Evolutionary conservation across 2,329 filamentous ascomycete species (phyloP), one percentile per base, ranked within the genome.

Genomic region (Penicillium sp.): DNA sequence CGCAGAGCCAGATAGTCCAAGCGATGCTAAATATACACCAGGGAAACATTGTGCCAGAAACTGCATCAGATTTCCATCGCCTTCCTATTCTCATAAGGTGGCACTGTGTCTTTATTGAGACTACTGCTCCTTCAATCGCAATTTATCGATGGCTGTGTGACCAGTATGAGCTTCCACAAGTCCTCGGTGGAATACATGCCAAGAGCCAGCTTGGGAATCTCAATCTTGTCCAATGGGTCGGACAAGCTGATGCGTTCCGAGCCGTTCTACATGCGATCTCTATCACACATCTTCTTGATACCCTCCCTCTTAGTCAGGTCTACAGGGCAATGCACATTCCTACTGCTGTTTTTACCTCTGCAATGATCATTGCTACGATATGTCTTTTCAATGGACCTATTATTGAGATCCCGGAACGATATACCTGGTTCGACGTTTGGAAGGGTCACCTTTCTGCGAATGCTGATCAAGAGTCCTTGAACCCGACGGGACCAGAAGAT

Each of bases 81-180:
- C 19, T 45, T 37, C 41, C 39, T n/a, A 7, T 52, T 9, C 31
- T 51, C 16, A 55, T 63, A 14, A 54, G 63, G 9, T 64, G 62
- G 63, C 60, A 66, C 31, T 59, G 52, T 13, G 44, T 64, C 5
- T 64, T 57, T 24, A 56, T 66, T 21, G 63, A 66, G 27, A 29
- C 59, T 1, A 52, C 49, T 1, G 53, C 45, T 2, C 48, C 57
- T n/a, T 62, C 62, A 3, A 55, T 56, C 2, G 45, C 45, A 11
- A 51, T 65, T 1, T 63, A 59, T 27, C 52, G 49, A 24, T 52
- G 43, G 16, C 11, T 65, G 2, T 62, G 61, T n/a, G 41, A 31
- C 10, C 37, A 21, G 5, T 58, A 56, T 26, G 29, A 57, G 14
- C 41, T 60, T 19, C 54, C 57, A 10, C 57, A 57, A 33, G 27